phyloP scores from a whole-genome alignment of 805 yeast species.

The Priceomyces fermenticarens region DNA sequence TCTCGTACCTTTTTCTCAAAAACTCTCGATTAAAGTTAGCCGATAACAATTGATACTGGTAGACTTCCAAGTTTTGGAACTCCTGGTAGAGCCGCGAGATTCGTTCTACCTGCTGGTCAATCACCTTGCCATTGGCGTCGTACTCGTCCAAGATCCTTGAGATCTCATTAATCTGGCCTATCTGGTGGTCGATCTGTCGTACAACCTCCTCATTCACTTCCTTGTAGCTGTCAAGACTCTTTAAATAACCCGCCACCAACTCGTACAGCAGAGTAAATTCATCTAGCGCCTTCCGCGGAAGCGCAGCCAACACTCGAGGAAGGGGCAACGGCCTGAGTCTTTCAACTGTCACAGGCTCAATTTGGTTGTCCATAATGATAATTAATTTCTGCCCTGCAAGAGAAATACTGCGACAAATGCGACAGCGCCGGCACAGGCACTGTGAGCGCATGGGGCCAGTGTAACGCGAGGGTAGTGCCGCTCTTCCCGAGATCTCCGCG shows the following conservation, averaged over 20 bases:
- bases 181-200: conserved; percentile 13
- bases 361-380: conserved; percentile 1
- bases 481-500: too few relatives aligned
- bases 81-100: conserved; percentile 27
- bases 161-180: conserved; percentile 18
- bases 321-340: conserved; percentile 18
- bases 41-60: conserved; percentile 37
- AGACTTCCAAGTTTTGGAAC: conserved; percentile 32
- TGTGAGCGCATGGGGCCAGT: too few relatives aligned
- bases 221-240: conserved; percentile 20
- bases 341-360: conserved; percentile 8
- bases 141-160: conserved; percentile 18
- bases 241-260: conserved; percentile 29
- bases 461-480: too few relatives aligned
- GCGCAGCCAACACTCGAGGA: conserved; percentile 24
- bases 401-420: too few relatives aligned
- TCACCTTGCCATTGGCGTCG: conserved; percentile 15
- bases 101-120: conserved; percentile 20
- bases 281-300: conserved; percentile 25
- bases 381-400: too few relatives aligned
- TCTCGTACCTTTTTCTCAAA: conserved; percentile 25
- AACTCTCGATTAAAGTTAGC: conserved; percentile 33
- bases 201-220: conserved; percentile 9
- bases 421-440: too few relatives aligned
- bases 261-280: conserved; percentile 26